Conservation (phyloP, 1,284 basidiomycete genomes). For the Pseudozyma hubeiensis region DNA sequence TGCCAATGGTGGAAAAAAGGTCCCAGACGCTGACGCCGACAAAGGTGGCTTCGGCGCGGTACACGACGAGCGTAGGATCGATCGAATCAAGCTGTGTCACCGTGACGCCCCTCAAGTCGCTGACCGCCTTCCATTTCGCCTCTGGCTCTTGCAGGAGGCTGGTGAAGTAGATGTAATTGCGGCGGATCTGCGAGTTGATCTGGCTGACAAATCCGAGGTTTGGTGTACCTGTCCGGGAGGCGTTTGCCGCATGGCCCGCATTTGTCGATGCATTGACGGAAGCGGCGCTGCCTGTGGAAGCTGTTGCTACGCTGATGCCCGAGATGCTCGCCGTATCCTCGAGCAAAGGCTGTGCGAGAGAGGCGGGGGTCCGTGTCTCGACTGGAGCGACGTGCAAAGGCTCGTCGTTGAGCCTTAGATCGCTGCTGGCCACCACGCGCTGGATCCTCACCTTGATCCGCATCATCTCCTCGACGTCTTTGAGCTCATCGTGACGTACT, state of each 20-base stretch:
- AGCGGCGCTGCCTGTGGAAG: slow-evolving; percentile 41
- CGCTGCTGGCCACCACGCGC: slow-evolving; percentile 55
- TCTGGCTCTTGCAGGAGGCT: slow-evolving; percentile 97
- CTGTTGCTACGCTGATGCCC: slow-evolving; percentile 49
- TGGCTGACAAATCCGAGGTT: slow-evolving; percentile 35
- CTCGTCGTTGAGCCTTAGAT: slow-evolving; percentile 52
- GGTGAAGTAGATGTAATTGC: slow-evolving; percentile 97
- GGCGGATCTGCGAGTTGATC: slow-evolving; percentile 83
- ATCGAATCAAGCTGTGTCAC: slow-evolving; percentile 88
- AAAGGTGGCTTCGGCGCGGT: slow-evolving; percentile 95
- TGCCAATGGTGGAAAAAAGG: slow-evolving; percentile 86
- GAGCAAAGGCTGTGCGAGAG: slow-evolving; percentile 25
- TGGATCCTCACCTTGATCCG: slow-evolving; percentile 50
- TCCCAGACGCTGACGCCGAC: slow-evolving; percentile 97
- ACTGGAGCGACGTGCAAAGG: slow-evolving; percentile 29
- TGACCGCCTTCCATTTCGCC: slow-evolving; percentile 90
- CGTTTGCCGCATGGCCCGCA: slow-evolving; percentile 55
- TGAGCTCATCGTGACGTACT: slow-evolving; percentile 31
- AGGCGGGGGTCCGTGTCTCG: slow-evolving; percentile 29
- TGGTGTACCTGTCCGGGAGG: slow-evolving; percentile 74
- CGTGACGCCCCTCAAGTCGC: slow-evolving; percentile 87
- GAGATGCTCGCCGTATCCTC: slow-evolving; percentile 59
- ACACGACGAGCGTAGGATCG: slow-evolving; percentile 95
- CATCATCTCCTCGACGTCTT: slow-evolving; percentile 45
- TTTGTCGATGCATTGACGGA: slow-evolving; percentile 16